These are phyloP conservation scores for Dactylellina parvicollis DNA, from an alignment of 2,329 filamentous ascomycete species.

Conservation along the genomic window DNA sequence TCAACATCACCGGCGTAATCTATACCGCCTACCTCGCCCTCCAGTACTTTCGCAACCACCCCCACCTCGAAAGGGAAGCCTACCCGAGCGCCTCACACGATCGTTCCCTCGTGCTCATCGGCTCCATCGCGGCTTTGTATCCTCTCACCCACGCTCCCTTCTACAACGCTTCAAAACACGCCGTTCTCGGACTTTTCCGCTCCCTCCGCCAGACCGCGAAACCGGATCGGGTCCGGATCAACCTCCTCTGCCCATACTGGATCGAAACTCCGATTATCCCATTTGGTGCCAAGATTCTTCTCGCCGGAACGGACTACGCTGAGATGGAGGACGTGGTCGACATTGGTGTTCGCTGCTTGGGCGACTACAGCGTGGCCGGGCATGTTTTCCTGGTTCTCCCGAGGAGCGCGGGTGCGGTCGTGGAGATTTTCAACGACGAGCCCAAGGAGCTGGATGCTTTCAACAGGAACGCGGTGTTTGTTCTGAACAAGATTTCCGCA, in stretches of 20 bases:
- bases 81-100: conserved; percentile 63
- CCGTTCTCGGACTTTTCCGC: conserved; percentile 72
- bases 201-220: conserved; percentile 65
- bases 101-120: conserved; percentile 71
- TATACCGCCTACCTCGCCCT: conserved; percentile 74
- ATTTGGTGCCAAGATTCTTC: conserved; percentile 64
- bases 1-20: conserved; percentile 72
- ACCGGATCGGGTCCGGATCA: conserved; percentile 66
- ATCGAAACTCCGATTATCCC: conserved; percentile 70
- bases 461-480: conserved; percentile 65
- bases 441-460: conserved; percentile 70
- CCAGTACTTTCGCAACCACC: conserved; percentile 68
- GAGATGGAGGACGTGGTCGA: conserved; percentile 71
- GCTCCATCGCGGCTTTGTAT: conserved; percentile 70
- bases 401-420: conserved; percentile 59
- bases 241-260: conserved; percentile 75
- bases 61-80: conserved; percentile 48
- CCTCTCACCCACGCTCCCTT: conserved; percentile 64
- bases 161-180: conserved; percentile 74
- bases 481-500: conserved; percentile 67
- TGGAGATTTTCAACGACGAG: conserved; percentile 64
- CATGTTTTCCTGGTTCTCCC: conserved; percentile 70
- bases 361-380: conserved; percentile 69
- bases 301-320: conserved; percentile 69
- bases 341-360: conserved; percentile 71